Percentiles rank a stretch among this genome's conserved stretches.
phyloP scores from a whole-genome alignment of 208 protist genomes.

The Leishmania major region DNA sequence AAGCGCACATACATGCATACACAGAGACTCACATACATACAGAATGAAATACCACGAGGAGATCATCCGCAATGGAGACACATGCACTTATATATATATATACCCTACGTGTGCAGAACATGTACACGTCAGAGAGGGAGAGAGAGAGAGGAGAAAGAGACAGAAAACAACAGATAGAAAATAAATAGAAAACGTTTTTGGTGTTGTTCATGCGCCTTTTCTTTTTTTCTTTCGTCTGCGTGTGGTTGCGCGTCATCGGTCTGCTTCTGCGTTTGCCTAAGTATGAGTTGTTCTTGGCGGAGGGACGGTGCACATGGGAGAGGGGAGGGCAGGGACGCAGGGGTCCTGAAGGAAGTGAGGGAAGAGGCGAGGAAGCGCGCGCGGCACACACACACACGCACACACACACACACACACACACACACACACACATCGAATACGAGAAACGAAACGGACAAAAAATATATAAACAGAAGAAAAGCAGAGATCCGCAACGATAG shows the following conservation, averaged over 20 bases:
- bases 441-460: background rate
- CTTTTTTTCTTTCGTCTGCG: background rate
- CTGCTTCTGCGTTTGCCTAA: background rate
- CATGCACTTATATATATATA: background rate
- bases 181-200: conserved; percentile 16
- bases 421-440: background rate
- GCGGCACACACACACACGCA: conserved; percentile 1
- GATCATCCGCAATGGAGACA: background rate
- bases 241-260: background rate
- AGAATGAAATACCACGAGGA: background rate
- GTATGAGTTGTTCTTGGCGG: too few relatives aligned
- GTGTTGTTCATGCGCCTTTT: background rate
- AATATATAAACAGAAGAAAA: background rate
- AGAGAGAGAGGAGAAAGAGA: background rate
- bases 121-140: background rate
- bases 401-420: conserved; percentile 2
- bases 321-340: background rate
- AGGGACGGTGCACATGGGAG: background rate
- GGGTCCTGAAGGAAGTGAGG: background rate
- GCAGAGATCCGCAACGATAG: background rate
- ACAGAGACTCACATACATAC: background rate
- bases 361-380: background rate
- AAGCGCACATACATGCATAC: background rate
- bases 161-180: conserved; percentile 1
- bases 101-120: background rate